Percentiles rank a stretch among this genome's conserved stretches.
Conservation (phyloP, 2,329 filamentous ascomycete genomes). For the Trichoderma simmonsii region DNA sequence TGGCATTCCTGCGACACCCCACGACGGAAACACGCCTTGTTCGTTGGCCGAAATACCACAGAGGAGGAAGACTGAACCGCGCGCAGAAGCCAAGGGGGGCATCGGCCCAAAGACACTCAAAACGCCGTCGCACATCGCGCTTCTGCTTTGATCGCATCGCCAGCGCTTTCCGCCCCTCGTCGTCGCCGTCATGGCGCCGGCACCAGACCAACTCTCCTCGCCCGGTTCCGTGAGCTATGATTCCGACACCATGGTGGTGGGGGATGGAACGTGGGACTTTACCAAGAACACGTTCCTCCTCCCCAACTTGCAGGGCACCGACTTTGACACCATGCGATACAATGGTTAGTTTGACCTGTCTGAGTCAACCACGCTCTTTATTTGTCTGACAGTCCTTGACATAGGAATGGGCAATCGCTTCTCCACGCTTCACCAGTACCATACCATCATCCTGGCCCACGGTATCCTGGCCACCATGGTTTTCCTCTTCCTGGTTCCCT, state of each 20-base stretch:
- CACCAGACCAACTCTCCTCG: constrained; percentile 59
- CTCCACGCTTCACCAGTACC: constrained; percentile 65
- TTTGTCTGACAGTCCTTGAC: constrained; percentile 20
- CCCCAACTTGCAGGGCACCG: constrained; percentile 71
- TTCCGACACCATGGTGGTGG: constrained; percentile 71
- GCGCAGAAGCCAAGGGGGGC: not conserved
- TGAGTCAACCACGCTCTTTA: not conserved
- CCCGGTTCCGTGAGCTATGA: constrained; percentile 71
- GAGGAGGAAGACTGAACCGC: not conserved
- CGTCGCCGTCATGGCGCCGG: constrained; percentile 58
- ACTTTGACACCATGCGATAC: constrained; percentile 79
- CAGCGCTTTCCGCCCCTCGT: constrained; percentile 21
- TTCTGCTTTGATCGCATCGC: not conserved
- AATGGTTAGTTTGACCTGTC: constrained; percentile 57
- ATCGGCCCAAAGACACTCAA: not conserved
- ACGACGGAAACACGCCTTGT: not conserved
- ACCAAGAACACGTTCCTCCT: constrained; percentile 73
- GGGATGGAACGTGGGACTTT: constrained; percentile 82
- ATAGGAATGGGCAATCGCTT: constrained; percentile 82
- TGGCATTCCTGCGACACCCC: not conserved
- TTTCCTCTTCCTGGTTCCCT: constrained; percentile 70
- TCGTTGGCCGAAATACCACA: not conserved
- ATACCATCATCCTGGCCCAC: constrained; percentile 66
- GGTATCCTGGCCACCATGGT: constrained; percentile 68
- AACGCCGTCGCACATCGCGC: not conserved